Evolutionary conservation across 2,329 filamentous ascomycete genomes (phyloP), one percentile per base, ranked within the genome.

Genomic region (Aspergillus hortae): DNA sequence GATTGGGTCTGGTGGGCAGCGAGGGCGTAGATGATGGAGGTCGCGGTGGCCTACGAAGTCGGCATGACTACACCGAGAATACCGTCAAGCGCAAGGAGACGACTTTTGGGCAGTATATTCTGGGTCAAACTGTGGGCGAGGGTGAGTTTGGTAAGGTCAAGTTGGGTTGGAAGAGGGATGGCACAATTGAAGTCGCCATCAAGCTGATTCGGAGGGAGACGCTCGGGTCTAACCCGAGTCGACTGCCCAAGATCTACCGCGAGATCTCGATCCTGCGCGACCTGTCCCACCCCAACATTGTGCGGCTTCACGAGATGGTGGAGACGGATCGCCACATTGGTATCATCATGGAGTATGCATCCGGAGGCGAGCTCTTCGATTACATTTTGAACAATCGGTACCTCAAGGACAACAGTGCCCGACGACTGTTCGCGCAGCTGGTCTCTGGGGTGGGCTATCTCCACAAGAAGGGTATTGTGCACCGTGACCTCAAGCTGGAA

Each of bases 111-210:
- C 91, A 96, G 57, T 99, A 97, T 72, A 90, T 95, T 55, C 81
- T 99, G 3, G 94, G 94, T 33, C 92, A 96, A 70, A 97, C 92
- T 2, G 87, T 99, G 46, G 94, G 94, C 46, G 94, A 99, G 76
- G 94, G 94, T 56, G 94, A 99, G 73, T 99, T 99, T 69, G 94
- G 94, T 59, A 99, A 99, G 70, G 94, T 99, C 64, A 97, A 96
- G 73, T 85, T 97, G 66, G 94, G 94, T 23, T 99, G 94, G 94
- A 97, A 96, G 73, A 89, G 90, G 69, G 92, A 95, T 72, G 92
- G 91, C 54, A 92, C 87, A 58, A 88, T 95, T 46, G 87, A 92
- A 81, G 94, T 99, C 61, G 94, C 94, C 56, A 96, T 99, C 78
- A 99, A 99, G 74, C 84, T 96, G 60, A 97, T 99, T 69, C 89